Base-by-base conservation (phyloP, 176 grass and related monocot species). In the Phoenix roebelenii region DNA sequence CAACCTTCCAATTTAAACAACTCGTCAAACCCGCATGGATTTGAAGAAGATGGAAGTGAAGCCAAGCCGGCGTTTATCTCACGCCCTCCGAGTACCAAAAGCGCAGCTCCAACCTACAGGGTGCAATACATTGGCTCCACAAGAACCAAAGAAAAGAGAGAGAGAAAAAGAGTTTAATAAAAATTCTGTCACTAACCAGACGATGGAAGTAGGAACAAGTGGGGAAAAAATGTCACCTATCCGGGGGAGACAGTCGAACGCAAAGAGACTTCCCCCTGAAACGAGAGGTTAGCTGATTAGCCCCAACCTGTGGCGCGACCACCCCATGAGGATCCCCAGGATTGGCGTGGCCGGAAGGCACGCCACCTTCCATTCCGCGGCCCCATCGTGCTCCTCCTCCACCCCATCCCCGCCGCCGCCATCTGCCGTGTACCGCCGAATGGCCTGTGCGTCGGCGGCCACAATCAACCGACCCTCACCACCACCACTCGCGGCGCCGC, bases 191-290 rank as follows among this genome's bases (percentile, higher is more conserved):
- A 32, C 18, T 24, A 76, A 20, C 5, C 17, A 14, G 49, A 15
- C 7, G 23, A 23, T 20, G 25, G 49, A 48, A 58, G 16, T 17
- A 18, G 18, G 15, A 59, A 48, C 3, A 61, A 16, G 25, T 23
- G 26, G 10, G 0, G 1, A 22, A 72, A 20, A 55, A 44, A 48
- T 49, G 28, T 17, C 51, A 73, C 93, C 93, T 98, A 92, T 72
- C 92, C 93, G 49, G 93, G 93, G 26, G 93, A 98, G 57, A 98
- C 93, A 15, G 53, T 98, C 93, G 69, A 98, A 98, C 1, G 92
- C 93, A 20, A 20, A 60, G 92, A 98, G 73, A 88, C 93, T 60
- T 98, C 93, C 65, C 88, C 85, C 62, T 98, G 93, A 64, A 98
- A 98, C 35, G 93, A 98, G 2, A 98, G 84, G 93, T 98, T 24